Conservation (phyloP, 306 rosid genomes). For the Inga leiocalycina region DNA sequence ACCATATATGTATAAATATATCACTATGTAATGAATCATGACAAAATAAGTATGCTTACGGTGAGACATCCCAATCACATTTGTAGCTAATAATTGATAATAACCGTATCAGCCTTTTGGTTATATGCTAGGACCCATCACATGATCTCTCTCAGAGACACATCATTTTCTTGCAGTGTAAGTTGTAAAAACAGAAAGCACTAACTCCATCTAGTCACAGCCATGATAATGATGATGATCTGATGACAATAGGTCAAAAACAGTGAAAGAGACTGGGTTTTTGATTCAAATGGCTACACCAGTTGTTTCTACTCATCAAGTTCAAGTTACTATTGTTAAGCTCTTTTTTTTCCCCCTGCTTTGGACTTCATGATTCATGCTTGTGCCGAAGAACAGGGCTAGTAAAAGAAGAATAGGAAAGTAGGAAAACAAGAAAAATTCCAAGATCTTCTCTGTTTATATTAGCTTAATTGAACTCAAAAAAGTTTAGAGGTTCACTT, state of each 20-base stretch:
- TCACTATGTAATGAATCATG: constrained; percentile 20
- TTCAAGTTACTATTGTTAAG: neutral
- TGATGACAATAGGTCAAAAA: constrained; percentile 20
- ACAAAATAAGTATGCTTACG: constrained; percentile 9
- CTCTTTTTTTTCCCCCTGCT: neutral
- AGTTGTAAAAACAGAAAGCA: constrained; percentile 30
- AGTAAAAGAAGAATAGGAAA: constrained; percentile 16
- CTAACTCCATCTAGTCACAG: neutral
- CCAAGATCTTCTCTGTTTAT: neutral
- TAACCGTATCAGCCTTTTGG: constrained; percentile 28
- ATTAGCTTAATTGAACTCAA: constrained; percentile 9
- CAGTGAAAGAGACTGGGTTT: constrained; percentile 11
- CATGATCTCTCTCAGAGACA: constrained; percentile 20
- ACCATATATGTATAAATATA: neutral
- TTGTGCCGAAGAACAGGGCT: neutral
- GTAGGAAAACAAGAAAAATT: neutral
- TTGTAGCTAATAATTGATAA: constrained; percentile 39
- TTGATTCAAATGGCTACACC: constrained; percentile 24
- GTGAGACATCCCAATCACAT: constrained; percentile 40
- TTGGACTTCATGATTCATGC: constrained; percentile 21
- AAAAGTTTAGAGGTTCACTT: no score
- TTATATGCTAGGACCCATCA: constrained; percentile 28
- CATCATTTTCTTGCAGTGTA: constrained; percentile 38
- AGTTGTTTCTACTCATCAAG: constrained; percentile 15
- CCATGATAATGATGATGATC: constrained; percentile 17